A percentile compares a stretch with the other conserved stretches of the same genome.
Evolutionary conservation across 2,329 filamentous ascomycete genomes (phyloP).

Genomic region (Pestalotiopsis sp.): DNA sequence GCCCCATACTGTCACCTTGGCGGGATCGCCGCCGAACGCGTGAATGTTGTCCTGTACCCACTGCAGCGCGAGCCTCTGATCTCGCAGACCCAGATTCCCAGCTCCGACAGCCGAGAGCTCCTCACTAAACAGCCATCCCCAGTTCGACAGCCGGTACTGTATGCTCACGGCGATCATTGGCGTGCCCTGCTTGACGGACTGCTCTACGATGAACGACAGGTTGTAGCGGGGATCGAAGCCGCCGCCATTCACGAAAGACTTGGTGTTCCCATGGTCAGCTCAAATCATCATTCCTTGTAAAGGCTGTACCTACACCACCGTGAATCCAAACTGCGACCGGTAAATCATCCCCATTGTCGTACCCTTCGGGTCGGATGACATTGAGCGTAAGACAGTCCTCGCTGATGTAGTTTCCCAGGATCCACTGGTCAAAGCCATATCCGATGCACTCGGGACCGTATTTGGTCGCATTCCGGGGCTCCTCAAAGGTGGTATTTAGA

Average conservation of each 20-base stretch:
- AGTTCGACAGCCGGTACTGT: constrained; percentile 52
- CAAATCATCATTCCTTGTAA: constrained; percentile 30
- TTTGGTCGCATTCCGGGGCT: constrained; percentile 38
- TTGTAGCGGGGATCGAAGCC: constrained; percentile 59
- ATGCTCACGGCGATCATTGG: constrained; percentile 49
- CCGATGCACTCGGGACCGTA: constrained; percentile 51
- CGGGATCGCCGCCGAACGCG: constrained; percentile 49
- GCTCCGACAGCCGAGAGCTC: constrained; percentile 43
- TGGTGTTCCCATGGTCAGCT: constrained; percentile 25
- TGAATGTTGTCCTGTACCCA: constrained; percentile 53
- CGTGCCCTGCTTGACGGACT: constrained; percentile 46
- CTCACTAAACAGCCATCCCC: constrained; percentile 52
- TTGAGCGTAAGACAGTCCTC: constrained; percentile 67
- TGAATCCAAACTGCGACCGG: constrained; percentile 61
- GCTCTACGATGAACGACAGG: constrained; percentile 33
- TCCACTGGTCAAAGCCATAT: constrained; percentile 38
- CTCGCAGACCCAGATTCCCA: constrained; percentile 52
- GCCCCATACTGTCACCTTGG: constrained; percentile 53
- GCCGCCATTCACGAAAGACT: constrained; percentile 36
- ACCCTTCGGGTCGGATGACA: constrained; percentile 53
- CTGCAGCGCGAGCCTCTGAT: constrained; percentile 49
- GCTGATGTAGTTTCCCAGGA: constrained; percentile 16
- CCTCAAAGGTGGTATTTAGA: constrained; percentile 43
- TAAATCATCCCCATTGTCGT: constrained; percentile 41
- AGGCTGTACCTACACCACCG: constrained; percentile 43